Evolutionary conservation across 2,329 filamentous ascomycete genomes (phyloP).

Genomic region (Fonsecaea multimorphosa): DNA sequence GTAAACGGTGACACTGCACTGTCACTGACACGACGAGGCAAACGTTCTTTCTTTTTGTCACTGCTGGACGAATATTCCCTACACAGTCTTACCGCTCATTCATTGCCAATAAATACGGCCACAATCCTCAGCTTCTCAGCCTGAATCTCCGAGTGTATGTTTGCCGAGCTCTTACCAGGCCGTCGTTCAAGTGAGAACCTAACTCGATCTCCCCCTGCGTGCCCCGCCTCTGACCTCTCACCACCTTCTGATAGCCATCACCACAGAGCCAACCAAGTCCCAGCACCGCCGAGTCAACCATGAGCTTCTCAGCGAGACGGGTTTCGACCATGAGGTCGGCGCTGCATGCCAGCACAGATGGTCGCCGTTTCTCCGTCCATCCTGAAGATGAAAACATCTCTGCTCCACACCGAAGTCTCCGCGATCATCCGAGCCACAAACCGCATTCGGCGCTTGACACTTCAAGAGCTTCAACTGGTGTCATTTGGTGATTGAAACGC

Average conservation of each 20-base stretch:
- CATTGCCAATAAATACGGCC: background rate
- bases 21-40: background rate
- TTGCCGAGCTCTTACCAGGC: background rate
- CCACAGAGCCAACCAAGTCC: constrained; percentile 23
- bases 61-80: background rate
- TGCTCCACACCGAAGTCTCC: constrained; percentile 86
- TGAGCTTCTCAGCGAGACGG: constrained; percentile 56
- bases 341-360: constrained; percentile 43
- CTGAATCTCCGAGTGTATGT: background rate
- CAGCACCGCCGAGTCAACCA: constrained; percentile 33
- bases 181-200: constrained; percentile 7
- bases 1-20: background rate
- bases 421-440: constrained; percentile 85
- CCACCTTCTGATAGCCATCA: too few species aligned
- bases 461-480: constrained; percentile 85
- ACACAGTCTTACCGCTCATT: background rate
- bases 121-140: background rate
- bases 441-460: constrained; percentile 91
- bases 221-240: too few species aligned
- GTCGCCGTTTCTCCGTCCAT: constrained; percentile 32
- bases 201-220: background rate
- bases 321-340: constrained; percentile 49
- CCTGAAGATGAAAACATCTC: constrained; percentile 69
- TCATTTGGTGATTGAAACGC: constrained; percentile 81
- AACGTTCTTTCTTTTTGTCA: background rate